These are phyloP conservation scores for Coniochaeta ligniaria DNA, from an alignment of 2,329 filamentous ascomycete species.

Conservation along the genomic window DNA sequence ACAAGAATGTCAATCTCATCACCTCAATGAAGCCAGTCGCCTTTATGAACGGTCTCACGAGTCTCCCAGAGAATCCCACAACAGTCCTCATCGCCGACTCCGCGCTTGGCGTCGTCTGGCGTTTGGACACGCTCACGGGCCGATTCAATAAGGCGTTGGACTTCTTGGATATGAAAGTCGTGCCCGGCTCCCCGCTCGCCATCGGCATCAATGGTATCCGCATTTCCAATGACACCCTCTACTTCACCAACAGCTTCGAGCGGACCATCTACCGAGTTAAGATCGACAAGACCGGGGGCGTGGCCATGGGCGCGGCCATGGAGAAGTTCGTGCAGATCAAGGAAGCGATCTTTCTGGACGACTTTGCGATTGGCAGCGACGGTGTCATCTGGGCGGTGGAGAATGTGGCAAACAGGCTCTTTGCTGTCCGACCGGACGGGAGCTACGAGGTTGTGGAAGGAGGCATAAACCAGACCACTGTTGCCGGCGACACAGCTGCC, in stretches of 20 bases:
- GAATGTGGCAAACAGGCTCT: conserved; percentile 7
- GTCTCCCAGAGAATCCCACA: conserved; percentile 7
- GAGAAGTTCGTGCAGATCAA: conserved; percentile 7
- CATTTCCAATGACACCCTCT: conserved; percentile 36
- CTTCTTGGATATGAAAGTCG: conserved; percentile 26
- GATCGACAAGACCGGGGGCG: conserved; percentile 6
- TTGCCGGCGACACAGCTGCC: conserved; percentile 14
- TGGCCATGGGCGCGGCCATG: conserved; percentile 1
- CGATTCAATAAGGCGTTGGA: conserved; percentile 11
- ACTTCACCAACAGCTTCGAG: conserved; percentile 38
- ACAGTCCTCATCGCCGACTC: conserved; percentile 18
- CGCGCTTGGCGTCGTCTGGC: conserved; percentile 14
- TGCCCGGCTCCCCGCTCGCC: conserved; percentile 28
- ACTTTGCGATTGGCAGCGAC: conserved; percentile 11
- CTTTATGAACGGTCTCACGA: conserved; percentile 16
- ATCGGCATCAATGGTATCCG: conserved; percentile 28
- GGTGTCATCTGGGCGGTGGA: conserved; percentile 10
- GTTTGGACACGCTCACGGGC: conserved; percentile 15
- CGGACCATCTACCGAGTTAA: conserved; percentile 13
- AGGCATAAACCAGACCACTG: conserved; percentile 3
- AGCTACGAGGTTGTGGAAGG: conserved; percentile 2
- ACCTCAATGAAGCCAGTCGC: conserved; percentile 9
- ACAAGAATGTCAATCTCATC: background rate
- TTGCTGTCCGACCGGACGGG: conserved; percentile 4
- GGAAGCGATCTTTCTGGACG: conserved; percentile 10